Conservation (phyloP, 2,329 filamentous ascomycete species). For the Tolypocladium cylindrosporum region DNA sequence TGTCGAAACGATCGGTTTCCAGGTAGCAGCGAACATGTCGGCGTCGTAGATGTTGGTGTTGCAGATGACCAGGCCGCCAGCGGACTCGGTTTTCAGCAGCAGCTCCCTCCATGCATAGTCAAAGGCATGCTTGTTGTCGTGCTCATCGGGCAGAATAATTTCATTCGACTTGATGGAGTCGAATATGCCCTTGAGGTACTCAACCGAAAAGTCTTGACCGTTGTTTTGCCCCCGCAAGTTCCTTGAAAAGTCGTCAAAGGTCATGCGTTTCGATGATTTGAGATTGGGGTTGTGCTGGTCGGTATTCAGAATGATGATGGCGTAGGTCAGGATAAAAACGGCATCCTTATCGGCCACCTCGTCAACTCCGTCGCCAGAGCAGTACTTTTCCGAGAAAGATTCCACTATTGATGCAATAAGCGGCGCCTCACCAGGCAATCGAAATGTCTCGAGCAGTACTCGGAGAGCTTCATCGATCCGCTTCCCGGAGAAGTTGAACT, state of each 20-base stretch:
- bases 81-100: slow-evolving; percentile 69
- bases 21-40: slow-evolving; percentile 94
- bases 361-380: slow-evolving; percentile 55
- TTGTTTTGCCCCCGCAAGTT: slow-evolving; percentile 89
- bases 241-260: slow-evolving; percentile 66
- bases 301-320: slow-evolving; percentile 95
- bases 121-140: slow-evolving; percentile 92
- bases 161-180: slow-evolving; percentile 87
- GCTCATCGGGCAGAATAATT: slow-evolving; percentile 94
- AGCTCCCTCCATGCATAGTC: slow-evolving; percentile 97
- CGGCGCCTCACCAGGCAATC: slow-evolving; percentile 83
- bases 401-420: slow-evolving; percentile 90
- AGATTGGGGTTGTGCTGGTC: slow-evolving; percentile 94
- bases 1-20: slow-evolving; percentile 90
- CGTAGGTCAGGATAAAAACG: slow-evolving; percentile 85
- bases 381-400: slow-evolving; percentile 79
- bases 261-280: slow-evolving; percentile 72
- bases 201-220: slow-evolving; percentile 70
- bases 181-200: slow-evolving; percentile 80
- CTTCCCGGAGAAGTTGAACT: slow-evolving; percentile 83
- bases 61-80: slow-evolving; percentile 65
- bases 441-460: slow-evolving; percentile 81
- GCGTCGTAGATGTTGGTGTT: slow-evolving; percentile 93
- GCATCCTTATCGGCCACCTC: slow-evolving; percentile 79
- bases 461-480: slow-evolving; percentile 85